phyloP scores from a whole-genome alignment of 2,329 filamentous ascomycete species.

The Cladophialophora immunda region DNA sequence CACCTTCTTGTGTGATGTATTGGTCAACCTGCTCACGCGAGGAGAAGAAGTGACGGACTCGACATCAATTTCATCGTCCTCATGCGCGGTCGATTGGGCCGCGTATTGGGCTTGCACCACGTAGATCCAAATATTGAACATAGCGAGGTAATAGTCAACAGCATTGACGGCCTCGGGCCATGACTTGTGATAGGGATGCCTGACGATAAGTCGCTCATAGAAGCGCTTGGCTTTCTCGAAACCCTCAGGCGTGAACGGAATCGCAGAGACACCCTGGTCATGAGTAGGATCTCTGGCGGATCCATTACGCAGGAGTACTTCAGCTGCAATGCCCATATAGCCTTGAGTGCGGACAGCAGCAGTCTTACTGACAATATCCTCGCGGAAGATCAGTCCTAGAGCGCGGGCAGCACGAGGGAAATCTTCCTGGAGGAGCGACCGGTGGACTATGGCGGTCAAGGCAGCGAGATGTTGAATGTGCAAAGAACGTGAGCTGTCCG shows the following conservation, averaged over 20 bases:
- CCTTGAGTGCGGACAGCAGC: slow-evolving; percentile 75
- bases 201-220: slow-evolving; percentile 79
- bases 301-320: slow-evolving; percentile 73
- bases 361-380: slow-evolving; percentile 62
- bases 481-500: slow-evolving; percentile 47
- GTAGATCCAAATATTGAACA: slow-evolving; percentile 84
- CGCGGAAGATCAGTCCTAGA: slow-evolving; percentile 76
- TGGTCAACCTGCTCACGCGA: slow-evolving; percentile 7
- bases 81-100: slow-evolving; percentile 47
- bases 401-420: slow-evolving; percentile 76
- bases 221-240: slow-evolving; percentile 71
- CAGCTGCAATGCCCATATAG: slow-evolving; percentile 84
- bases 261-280: not conserved
- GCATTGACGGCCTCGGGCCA: slow-evolving; percentile 69
- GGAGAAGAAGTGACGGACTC: slow-evolving; percentile 31
- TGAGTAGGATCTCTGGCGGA: not conserved
- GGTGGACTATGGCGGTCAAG: slow-evolving; percentile 75
- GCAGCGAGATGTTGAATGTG: slow-evolving; percentile 68
- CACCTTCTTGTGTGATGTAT: slow-evolving; percentile 38
- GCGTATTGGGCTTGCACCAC: slow-evolving; percentile 70
- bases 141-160: slow-evolving; percentile 80
- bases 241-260: slow-evolving; percentile 55
- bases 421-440: slow-evolving; percentile 74
- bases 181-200: slow-evolving; percentile 74
- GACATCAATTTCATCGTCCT: slow-evolving; percentile 46